phyloP scores from a whole-genome alignment of 2,329 filamentous ascomycete genomes.

The Clarireedia paspali region DNA sequence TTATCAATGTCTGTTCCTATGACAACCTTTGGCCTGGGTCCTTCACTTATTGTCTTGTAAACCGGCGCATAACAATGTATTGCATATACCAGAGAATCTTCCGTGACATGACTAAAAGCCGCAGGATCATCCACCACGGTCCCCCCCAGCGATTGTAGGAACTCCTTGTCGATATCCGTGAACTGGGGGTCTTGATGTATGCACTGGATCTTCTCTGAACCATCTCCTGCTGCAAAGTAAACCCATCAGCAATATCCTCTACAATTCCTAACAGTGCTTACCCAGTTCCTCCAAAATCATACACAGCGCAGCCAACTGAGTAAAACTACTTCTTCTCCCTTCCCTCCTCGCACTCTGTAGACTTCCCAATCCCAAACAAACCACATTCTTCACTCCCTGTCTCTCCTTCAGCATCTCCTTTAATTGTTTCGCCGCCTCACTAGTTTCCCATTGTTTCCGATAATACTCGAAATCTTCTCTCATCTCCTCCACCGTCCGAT shows the following conservation, averaged over 20 bases:
- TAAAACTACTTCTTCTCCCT: conserved; percentile 23
- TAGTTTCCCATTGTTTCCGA: conserved; percentile 24
- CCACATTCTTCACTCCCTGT: conserved; percentile 18
- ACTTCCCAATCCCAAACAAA: conserved; percentile 28
- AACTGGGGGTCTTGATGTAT: conserved; percentile 29
- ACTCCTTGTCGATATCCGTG: conserved; percentile 25
- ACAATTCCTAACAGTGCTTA: not conserved
- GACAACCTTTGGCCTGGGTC: conserved; percentile 20
- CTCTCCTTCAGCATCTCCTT: conserved; percentile 11
- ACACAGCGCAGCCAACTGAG: conserved; percentile 26
- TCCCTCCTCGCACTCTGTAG: conserved; percentile 25
- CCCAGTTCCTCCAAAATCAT: conserved; percentile 20
- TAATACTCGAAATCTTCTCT: conserved; percentile 20
- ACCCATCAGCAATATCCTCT: not conserved
- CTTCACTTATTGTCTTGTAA: conserved; percentile 22
- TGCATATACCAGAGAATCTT: conserved; percentile 27
- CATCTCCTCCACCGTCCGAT: conserved; percentile 24
- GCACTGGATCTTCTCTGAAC: not conserved
- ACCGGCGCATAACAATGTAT: conserved; percentile 29
- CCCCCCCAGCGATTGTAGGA: conserved; percentile 22
- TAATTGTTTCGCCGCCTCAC: conserved; percentile 16
- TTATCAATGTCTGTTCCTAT: conserved; percentile 27
- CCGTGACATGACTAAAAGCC: conserved; percentile 21
- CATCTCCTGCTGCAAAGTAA: not conserved
- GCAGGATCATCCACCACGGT: conserved; percentile 24